Evolutionary conservation across 257 asterid species (phyloP).

Genomic region (Solanum medicagineum): DNA sequence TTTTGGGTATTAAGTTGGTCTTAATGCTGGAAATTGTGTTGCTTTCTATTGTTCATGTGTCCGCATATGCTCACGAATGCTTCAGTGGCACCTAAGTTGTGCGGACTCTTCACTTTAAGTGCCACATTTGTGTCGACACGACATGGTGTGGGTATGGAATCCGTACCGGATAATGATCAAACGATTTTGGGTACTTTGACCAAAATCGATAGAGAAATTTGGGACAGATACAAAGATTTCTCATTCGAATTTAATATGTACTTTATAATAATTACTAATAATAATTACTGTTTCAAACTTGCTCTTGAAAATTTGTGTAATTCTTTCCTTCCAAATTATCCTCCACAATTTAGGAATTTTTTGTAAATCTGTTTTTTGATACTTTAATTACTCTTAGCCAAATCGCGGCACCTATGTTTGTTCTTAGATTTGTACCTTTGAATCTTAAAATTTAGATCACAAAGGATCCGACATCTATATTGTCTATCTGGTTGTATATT

Average conservation of each 20-base stretch:
- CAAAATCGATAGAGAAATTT: background rate
- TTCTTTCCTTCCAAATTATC: background rate
- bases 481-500: background rate
- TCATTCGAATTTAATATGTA: background rate
- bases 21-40: background rate
- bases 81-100: background rate
- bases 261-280: background rate
- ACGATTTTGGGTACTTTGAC: background rate
- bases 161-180: background rate
- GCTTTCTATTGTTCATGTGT: background rate
- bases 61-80: background rate
- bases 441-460: background rate
- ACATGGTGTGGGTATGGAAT: background rate
- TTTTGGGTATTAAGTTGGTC: background rate
- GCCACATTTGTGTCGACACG: background rate
- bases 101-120: background rate
- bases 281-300: background rate
- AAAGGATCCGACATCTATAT: background rate
- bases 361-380: background rate
- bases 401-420: background rate
- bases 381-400: background rate
- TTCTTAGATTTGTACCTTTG: background rate
- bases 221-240: background rate
- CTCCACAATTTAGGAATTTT: background rate
- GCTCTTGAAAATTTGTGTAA: background rate